Conservation (phyloP, 345 rosid genomes). For the Populus ilicifolia region DNA sequence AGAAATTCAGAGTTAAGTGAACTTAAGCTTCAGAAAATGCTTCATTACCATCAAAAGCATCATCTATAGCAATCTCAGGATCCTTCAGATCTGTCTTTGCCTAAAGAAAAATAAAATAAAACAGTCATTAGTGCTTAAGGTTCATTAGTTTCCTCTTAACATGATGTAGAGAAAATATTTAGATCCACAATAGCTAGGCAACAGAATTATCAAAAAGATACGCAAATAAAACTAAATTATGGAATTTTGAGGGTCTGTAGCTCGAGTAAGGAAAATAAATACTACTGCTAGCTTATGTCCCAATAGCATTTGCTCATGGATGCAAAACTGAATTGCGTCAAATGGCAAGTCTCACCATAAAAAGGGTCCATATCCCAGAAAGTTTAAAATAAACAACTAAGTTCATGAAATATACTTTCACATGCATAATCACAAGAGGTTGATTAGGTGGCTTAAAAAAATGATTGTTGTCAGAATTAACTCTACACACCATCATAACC, state of each 20-base stretch:
- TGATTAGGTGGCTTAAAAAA: background rate
- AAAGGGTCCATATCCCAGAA: constrained; percentile 85
- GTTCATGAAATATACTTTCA: background rate
- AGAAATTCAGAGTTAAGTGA: background rate
- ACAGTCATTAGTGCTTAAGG: background rate
- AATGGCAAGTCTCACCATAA: constrained; percentile 85
- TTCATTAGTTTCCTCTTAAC: background rate
- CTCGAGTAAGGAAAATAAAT: background rate
- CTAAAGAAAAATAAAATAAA: constrained; percentile 25
- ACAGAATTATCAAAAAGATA: background rate
- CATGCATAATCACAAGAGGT: background rate
- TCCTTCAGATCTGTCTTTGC: constrained; percentile 79
- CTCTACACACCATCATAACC: background rate
- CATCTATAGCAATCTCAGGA: constrained; percentile 84
- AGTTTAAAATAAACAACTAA: background rate
- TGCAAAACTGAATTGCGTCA: constrained; percentile 94
- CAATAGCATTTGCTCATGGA: constrained; percentile 87
- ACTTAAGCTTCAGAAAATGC: constrained; percentile 25
- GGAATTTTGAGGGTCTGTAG: background rate
- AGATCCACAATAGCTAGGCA: background rate
- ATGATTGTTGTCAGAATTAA: background rate
- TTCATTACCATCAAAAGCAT: constrained; percentile 82
- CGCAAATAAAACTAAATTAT: background rate
- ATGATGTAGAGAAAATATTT: background rate
- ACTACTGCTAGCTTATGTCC: constrained; percentile 80